These are phyloP conservation scores for Penicillium lividum DNA, from an alignment of 495 filamentous ascomycete genomes.

Conservation along the genomic window DNA sequence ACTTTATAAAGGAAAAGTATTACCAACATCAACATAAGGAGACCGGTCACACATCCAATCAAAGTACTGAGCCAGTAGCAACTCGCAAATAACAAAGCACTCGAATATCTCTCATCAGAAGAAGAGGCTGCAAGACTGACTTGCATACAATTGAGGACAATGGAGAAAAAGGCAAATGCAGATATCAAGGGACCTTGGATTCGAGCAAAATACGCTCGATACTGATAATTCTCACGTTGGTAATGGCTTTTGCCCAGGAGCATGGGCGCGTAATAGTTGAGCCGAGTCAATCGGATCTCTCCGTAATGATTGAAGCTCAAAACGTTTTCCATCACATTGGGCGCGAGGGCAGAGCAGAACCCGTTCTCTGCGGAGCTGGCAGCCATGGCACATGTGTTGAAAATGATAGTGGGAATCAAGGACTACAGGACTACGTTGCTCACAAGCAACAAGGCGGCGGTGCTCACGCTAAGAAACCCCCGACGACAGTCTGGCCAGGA, in stretches of 20 bases:
- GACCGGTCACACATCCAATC: slow-evolving; percentile 5
- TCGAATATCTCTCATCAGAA: slow-evolving; percentile 11
- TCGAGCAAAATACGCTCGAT: slow-evolving; percentile 8
- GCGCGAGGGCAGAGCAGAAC: no score
- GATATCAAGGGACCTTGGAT: slow-evolving; percentile 7
- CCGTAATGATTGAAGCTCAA: neutral
- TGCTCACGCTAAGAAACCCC: no score
- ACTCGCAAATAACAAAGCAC: slow-evolving; percentile 6
- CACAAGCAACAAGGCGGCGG: no score
- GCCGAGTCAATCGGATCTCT: slow-evolving; percentile 1
- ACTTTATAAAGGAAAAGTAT: slow-evolving; percentile 6
- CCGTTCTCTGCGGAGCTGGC: no score
- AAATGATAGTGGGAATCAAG: no score
- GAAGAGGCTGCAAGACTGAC: slow-evolving; percentile 6
- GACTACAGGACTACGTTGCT: no score
- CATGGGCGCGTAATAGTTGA: slow-evolving; percentile 1
- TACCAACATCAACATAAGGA: slow-evolving; percentile 6
- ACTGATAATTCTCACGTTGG: neutral
- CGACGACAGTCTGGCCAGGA: no score
- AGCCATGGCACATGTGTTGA: no score
- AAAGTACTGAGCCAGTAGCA: slow-evolving; percentile 10
- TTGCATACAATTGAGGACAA: slow-evolving; percentile 5
- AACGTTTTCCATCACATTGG: no score
- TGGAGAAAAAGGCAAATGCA: slow-evolving; percentile 7
- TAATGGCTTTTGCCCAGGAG: slow-evolving; percentile 1